A percentile compares a stretch with the other conserved stretches of the same genome.
phyloP scores from a whole-genome alignment of 192 early-diverging fungal genomes.

The Umbelopsis sp. region DNA sequence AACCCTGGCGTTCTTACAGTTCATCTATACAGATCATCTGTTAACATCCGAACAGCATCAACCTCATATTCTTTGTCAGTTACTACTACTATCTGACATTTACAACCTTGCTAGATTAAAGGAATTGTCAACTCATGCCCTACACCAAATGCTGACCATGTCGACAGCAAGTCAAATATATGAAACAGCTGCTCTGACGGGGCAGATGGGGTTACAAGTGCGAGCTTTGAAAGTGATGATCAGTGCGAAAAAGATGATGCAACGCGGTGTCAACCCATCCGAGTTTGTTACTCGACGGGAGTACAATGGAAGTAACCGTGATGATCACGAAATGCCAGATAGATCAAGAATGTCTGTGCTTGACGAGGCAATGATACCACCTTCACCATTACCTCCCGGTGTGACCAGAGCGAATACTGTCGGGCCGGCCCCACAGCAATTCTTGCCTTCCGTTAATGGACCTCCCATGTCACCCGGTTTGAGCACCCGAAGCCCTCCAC shows the following conservation, averaged over 20 bases:
- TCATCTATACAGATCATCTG: conserved; percentile 51
- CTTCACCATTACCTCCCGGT: conserved; percentile 3
- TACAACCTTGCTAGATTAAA: conserved; percentile 59
- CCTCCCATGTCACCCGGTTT: background rate
- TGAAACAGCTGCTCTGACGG: conserved; percentile 64
- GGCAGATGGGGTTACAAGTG: conserved; percentile 65
- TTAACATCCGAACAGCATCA: conserved; percentile 66
- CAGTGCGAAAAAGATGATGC: conserved; percentile 51
- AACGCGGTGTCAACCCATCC: conserved; percentile 22
- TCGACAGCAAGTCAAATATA: conserved; percentile 63
- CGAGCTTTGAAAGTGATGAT: conserved; percentile 56
- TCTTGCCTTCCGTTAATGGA: background rate
- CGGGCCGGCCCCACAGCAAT: conserved; percentile 11
- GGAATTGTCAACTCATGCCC: conserved; percentile 53
- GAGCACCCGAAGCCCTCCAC: background rate
- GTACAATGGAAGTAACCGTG: background rate
- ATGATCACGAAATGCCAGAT: background rate
- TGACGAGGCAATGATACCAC: conserved; percentile 9
- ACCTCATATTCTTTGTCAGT: conserved; percentile 61
- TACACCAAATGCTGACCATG: conserved; percentile 63
- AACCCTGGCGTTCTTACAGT: conserved; percentile 40
- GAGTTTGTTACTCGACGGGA: background rate
- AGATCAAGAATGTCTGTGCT: conserved; percentile 14
- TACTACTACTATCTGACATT: conserved; percentile 60
- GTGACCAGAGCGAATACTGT: conserved; percentile 5